These are phyloP conservation scores for Paramyrothecium roridum DNA, from an alignment of 2,329 filamentous ascomycete species.

Conservation along the genomic window DNA sequence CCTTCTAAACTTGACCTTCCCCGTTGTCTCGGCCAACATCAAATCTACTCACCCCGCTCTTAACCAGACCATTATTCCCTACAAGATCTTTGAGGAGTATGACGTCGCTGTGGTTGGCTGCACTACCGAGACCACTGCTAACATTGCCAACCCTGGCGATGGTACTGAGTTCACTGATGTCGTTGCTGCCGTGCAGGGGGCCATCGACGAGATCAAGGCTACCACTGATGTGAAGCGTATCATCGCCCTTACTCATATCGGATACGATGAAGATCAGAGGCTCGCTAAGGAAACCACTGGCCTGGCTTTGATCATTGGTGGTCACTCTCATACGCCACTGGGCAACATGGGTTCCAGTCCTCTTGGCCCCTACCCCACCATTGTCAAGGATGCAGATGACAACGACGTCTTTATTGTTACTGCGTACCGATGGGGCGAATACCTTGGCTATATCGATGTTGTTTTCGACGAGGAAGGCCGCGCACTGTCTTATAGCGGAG, in stretches of 20 bases:
- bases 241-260: slow-evolving; percentile 64
- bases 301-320: slow-evolving; percentile 66
- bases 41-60: slow-evolving; percentile 56
- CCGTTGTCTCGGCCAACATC: slow-evolving; percentile 61
- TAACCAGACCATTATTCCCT: slow-evolving; percentile 62
- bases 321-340: slow-evolving; percentile 58
- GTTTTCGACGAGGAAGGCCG: slow-evolving; percentile 59
- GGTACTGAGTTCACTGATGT: slow-evolving; percentile 57
- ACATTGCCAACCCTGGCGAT: slow-evolving; percentile 55
- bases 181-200: slow-evolving; percentile 55
- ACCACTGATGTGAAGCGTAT: slow-evolving; percentile 63
- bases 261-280: slow-evolving; percentile 60
- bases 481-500: slow-evolving; percentile 60
- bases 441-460: slow-evolving; percentile 65
- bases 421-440: slow-evolving; percentile 66
- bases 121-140: slow-evolving; percentile 56
- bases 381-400: slow-evolving; percentile 56
- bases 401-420: slow-evolving; percentile 69
- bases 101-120: slow-evolving; percentile 62
- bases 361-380: slow-evolving; percentile 61
- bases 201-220: slow-evolving; percentile 58
- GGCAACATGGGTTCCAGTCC: slow-evolving; percentile 53
- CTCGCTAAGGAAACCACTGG: slow-evolving; percentile 58
- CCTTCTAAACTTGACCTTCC: slow-evolving; percentile 61
- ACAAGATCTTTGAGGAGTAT: slow-evolving; percentile 60